Base-by-base conservation (phyloP, 192 early-diverging fungal species). In the Cetraspora pellucida region DNA sequence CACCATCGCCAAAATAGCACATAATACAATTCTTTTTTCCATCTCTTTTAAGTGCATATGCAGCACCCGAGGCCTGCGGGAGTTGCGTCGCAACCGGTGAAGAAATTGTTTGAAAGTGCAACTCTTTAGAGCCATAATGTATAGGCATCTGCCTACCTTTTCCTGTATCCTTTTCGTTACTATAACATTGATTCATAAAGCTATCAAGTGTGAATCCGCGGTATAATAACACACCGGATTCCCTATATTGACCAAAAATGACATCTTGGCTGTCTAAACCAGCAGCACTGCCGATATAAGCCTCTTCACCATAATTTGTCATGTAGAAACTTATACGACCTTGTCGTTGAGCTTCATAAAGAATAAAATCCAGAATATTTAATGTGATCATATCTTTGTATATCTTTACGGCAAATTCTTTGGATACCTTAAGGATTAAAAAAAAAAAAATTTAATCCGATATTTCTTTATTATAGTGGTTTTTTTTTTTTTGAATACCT, bases 91-190 rank as follows among this genome's bases (percentile, higher is more conserved):
- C 96, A 66, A 99, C 83, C 28, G 97, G 95, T 11, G 96, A 97
- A 19, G 96, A 97, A 60, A 98, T 98, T 9, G 96, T 97, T 83
- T 97, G 96, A 81, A 98, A 97, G 74, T 95, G 90, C 45, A 91
- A 85, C 54, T 89, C 90, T 75, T 89, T 90, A 44, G 90, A 90
- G 8, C 95, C 95, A 80, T 97, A 99, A 82, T 99, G 97, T 45
- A 99, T 91, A 31, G 97, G 97, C 97, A 99, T 99, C 82, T 99
- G 97, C 21, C 97, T 90, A 52, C 97, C 97, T 81, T 98, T 97
- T 46, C 96, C 95, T 71, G 86, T 79, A 83, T 98, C 97, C 50
- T 81, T 74, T 44, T 88, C 92, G 77, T 98, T 99, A 19, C 93
- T 91, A 82, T 95, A 97, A 81, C 95, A 97, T 86, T 99, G 97